Evolutionary conservation across 257 asterid species (phyloP), one percentile per base, ranked within the genome.

Genomic region (Eustoma russellianum): DNA sequence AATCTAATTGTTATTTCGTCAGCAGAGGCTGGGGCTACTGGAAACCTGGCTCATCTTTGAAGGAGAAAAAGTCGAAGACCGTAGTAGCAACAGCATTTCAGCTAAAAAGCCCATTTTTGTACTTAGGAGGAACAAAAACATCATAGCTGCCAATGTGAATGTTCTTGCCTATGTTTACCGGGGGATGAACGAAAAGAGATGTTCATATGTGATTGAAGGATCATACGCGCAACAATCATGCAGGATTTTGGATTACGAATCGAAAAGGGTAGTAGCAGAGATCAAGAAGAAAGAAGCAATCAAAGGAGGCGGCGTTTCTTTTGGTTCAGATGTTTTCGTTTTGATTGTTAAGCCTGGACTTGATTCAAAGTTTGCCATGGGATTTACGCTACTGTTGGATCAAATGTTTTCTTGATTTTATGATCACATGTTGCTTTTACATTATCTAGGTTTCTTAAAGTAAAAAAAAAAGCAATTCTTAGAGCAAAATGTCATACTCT

Each of bases 11-110:
- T 19, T 45, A 34, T 16, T 45, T 43, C 12, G 51, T 58, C 38
- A 34, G 61, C 81, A 83, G 91, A 83, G 68, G 66, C 55, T 81
- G 41, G 66, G 82, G 47, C 55, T 87, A 47, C 48, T 76, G 57
- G 86, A 77, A 51, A 70, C 67, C 24, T 87, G 96, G 94, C 70
- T 75, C 7, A 69, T 77, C 41, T 83, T 73, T 14, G 86, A 87
- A 66, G 94, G 94, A 17, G 86, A 87, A 66, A 92, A 92, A 24
- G 67, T 66, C 3, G 74, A 66, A 2, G 77, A 71, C 41, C 17
- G 53, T 44, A 28, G 62, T 54, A 54, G 34, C 30, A 66, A 59
- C 48, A 33, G 52, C 59, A 54, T 34, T 19, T 33, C 48, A 34
- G 48, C 68, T 50, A 41, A 59, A 7, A 49, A 55, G 46, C 95